Percentiles rank a stretch among this genome's conserved stretches.
phyloP scores from a whole-genome alignment of 1,139 yeast genomes.

The Pichia sp. region DNA sequence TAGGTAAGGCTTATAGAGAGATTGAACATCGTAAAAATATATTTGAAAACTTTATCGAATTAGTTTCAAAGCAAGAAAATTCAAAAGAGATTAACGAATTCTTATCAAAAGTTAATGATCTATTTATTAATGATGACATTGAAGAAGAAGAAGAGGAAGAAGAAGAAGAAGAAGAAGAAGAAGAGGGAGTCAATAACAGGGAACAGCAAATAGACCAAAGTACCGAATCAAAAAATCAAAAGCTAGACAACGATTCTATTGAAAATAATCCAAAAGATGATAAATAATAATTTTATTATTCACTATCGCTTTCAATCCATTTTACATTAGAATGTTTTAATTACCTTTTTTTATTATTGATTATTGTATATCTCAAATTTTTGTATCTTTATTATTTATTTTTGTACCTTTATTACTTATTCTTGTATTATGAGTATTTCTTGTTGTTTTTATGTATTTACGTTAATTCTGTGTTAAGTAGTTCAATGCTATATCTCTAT shows the following conservation, averaged over 20 bases:
- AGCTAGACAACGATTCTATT: neutral
- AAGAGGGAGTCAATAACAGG: neutral
- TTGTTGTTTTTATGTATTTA: neutral
- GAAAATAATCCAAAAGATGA: neutral
- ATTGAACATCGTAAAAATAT: constrained; percentile 71
- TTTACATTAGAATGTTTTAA: too few species aligned
- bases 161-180: constrained; percentile 2
- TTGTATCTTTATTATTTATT: neutral
- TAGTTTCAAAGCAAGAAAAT: constrained; percentile 8
- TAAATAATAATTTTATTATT: neutral
- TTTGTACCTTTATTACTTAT: neutral
- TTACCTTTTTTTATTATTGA: neutral
- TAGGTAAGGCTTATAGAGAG: constrained; percentile 90
- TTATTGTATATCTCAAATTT: constrained; percentile 1
- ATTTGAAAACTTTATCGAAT: constrained; percentile 16
- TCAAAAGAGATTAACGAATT: constrained; percentile 1
- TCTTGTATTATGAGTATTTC: neutral
- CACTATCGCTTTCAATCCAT: too few species aligned
- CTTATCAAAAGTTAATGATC: neutral
- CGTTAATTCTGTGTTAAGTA: too few species aligned
- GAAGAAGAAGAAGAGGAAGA: constrained; percentile 19
- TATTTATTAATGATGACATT: neutral
- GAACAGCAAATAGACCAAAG: neutral
- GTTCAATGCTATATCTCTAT: constrained; percentile 30
- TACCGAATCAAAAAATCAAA: neutral